Conservation (phyloP, 2,329 filamentous ascomycete species). For the Canariomyces notabilis region DNA sequence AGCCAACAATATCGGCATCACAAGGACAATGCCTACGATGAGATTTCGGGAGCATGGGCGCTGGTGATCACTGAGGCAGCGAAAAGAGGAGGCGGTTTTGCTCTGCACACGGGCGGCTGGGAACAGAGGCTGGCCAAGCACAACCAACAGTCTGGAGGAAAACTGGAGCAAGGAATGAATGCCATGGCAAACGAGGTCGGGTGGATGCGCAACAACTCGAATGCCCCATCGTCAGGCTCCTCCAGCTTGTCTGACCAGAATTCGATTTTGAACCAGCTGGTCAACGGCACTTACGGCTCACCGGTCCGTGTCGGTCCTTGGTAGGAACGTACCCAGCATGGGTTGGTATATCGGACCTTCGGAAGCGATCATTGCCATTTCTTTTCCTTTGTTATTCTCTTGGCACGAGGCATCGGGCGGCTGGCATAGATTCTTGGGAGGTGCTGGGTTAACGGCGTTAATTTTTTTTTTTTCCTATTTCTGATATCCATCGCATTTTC, state of each 20-base stretch:
- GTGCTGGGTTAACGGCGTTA: slow-evolving; percentile 17
- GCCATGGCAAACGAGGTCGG: slow-evolving; percentile 70
- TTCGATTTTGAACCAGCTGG: slow-evolving; percentile 58
- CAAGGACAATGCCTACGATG: slow-evolving; percentile 94
- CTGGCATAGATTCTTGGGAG: slow-evolving; percentile 21
- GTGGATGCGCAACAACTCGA: slow-evolving; percentile 60
- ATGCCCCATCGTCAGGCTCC: slow-evolving; percentile 21
- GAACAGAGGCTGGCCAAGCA: slow-evolving; percentile 83
- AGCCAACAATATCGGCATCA: slow-evolving; percentile 82
- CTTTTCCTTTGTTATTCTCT: slow-evolving; percentile 11
- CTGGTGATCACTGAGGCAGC: slow-evolving; percentile 84
- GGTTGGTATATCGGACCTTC: slow-evolving; percentile 1
- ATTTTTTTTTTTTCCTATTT: slow-evolving; percentile 8
- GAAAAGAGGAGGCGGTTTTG: slow-evolving; percentile 86
- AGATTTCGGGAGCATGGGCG: slow-evolving; percentile 90
- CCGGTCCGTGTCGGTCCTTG: slow-evolving; percentile 56
- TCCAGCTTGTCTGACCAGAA: slow-evolving; percentile 41
- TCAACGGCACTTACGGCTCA: slow-evolving; percentile 55
- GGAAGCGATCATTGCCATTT: slow-evolving; percentile 13
- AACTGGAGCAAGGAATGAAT: slow-evolving; percentile 72
- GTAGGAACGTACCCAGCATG: slow-evolving; percentile 2
- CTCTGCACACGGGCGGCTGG: slow-evolving; percentile 86
- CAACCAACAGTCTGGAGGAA: slow-evolving; percentile 78
- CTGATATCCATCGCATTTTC: slow-evolving; percentile 19
- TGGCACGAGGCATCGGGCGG: slow-evolving; percentile 13